These are phyloP conservation scores for Kurtzmaniella cleridarum DNA, from an alignment of 805 yeast genomes.

Conservation along the genomic window DNA sequence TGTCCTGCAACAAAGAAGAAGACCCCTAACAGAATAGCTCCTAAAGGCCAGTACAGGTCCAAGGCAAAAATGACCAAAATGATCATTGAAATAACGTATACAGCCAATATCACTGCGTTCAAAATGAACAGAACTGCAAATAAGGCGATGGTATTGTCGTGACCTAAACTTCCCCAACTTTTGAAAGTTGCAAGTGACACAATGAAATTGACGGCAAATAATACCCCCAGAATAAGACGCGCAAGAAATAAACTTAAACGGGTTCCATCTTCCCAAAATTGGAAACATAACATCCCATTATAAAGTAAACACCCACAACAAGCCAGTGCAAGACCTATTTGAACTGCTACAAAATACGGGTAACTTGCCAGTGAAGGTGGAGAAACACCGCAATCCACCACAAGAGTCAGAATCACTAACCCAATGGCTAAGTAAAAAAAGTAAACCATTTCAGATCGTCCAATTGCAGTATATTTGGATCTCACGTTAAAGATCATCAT, in stretches of 20 bases:
- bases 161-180: constrained; percentile 40
- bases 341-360: constrained; percentile 79
- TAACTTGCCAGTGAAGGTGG: constrained; percentile 77
- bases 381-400: constrained; percentile 88
- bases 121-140: constrained; percentile 67
- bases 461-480: constrained; percentile 90
- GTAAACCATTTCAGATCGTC: constrained; percentile 77
- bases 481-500: constrained; percentile 74
- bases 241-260: constrained; percentile 52
- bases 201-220: constrained; percentile 63
- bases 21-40: constrained; percentile 68
- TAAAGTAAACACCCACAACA: constrained; percentile 64
- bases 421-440: constrained; percentile 59
- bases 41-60: constrained; percentile 81
- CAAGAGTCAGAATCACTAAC: constrained; percentile 57
- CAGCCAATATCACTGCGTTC: constrained; percentile 59
- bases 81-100: constrained; percentile 64
- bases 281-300: constrained; percentile 79
- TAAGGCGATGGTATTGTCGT: constrained; percentile 57
- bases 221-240: constrained; percentile 44
- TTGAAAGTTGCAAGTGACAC: constrained; percentile 70
- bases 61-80: constrained; percentile 63
- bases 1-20: constrained; percentile 82
- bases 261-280: constrained; percentile 95
- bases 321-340: constrained; percentile 68